Conservation (phyloP, 192 early-diverging fungal species). For the Cetraspora pellucida region DNA sequence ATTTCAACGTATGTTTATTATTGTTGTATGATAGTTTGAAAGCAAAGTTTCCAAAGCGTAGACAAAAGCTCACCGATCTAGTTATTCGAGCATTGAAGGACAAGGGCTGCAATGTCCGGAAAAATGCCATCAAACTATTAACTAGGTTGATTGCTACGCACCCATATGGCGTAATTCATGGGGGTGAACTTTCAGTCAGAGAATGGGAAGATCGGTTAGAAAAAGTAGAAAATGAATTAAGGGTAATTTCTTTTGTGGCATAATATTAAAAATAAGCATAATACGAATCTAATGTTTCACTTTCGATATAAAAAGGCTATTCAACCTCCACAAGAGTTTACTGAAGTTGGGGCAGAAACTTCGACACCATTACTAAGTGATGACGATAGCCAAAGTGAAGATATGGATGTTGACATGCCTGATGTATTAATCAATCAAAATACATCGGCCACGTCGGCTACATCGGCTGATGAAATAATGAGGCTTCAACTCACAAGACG, state of each 20-base stretch:
- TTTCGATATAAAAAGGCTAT: slow-evolving; percentile 35
- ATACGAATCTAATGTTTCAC: background rate
- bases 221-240: slow-evolving; percentile 70
- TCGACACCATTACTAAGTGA: slow-evolving; percentile 27
- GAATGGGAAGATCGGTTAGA: slow-evolving; percentile 70
- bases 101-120: slow-evolving; percentile 87
- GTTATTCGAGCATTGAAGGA: slow-evolving; percentile 84
- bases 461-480: slow-evolving; percentile 54
- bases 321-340: slow-evolving; percentile 37
- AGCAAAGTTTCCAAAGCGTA: slow-evolving; percentile 73
- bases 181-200: slow-evolving; percentile 72
- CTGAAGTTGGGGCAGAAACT: slow-evolving; percentile 14
- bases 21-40: slow-evolving; percentile 37
- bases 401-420: slow-evolving; percentile 34
- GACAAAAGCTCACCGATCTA: slow-evolving; percentile 68
- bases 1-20: background rate
- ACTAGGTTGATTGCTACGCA: slow-evolving; percentile 81
- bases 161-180: slow-evolving; percentile 82
- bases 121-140: slow-evolving; percentile 86
- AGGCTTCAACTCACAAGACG: slow-evolving; percentile 56
- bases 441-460: too few species aligned
- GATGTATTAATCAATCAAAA: slow-evolving; percentile 38
- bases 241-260: slow-evolving; percentile 40
- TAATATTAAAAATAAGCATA: background rate
- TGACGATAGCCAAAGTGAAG: slow-evolving; percentile 39